phyloP scores from a whole-genome alignment of 1,284 basidiomycete species.

The Phaffia rhodozyma region DNA sequence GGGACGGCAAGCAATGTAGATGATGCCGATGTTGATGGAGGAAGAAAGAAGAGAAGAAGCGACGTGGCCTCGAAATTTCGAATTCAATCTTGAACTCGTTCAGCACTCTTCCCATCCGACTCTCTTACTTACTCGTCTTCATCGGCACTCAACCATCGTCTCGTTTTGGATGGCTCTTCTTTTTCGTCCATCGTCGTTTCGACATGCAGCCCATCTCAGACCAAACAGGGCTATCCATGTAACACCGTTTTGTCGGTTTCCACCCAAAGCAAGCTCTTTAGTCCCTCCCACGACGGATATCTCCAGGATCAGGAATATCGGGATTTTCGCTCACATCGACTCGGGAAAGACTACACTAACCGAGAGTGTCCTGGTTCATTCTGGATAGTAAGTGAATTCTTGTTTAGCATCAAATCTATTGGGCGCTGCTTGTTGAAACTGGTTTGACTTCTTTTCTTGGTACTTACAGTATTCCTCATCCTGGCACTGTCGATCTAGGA shows the following conservation, averaged over 20 bases:
- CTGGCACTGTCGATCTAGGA: constrained; percentile 76
- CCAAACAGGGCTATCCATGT: too few species aligned
- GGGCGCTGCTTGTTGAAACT: too few species aligned
- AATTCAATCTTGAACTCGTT: not conserved
- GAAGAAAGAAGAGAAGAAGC: too few species aligned
- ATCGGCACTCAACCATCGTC: not conserved
- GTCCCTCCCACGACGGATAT: constrained; percentile 9
- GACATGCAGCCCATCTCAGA: too few species aligned
- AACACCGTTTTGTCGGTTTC: not conserved
- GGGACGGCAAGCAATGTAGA: not conserved
- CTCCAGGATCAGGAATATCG: constrained; percentile 51
- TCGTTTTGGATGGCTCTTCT: too few species aligned
- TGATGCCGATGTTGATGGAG: not conserved
- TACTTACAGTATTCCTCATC: constrained; percentile 56
- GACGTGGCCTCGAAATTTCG: too few species aligned
- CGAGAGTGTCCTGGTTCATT: constrained; percentile 55
- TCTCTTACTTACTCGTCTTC: not conserved
- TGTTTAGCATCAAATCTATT: not conserved
- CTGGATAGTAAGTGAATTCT: constrained; percentile 13
- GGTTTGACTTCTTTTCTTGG: constrained; percentile 35
- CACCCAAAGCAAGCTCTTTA: constrained; percentile 7
- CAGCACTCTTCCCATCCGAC: not conserved
- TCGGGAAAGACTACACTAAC: constrained; percentile 85
- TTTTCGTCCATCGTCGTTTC: too few species aligned
- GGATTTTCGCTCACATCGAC: constrained; percentile 74